Conservation (phyloP, 441 rosid species). For the Jatropha multifida region DNA sequence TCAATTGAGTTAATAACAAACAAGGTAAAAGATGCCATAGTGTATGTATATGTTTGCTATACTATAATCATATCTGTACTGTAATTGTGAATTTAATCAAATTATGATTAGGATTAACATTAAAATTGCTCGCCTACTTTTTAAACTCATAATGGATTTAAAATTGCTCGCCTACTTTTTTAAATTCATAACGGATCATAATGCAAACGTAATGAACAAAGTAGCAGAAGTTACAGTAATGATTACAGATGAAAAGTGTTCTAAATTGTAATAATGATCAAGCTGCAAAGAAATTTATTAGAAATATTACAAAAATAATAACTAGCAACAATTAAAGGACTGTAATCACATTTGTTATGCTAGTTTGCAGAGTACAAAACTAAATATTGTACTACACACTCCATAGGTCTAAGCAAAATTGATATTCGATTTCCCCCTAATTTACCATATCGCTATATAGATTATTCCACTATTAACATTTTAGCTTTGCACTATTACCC, state of each 20-base stretch:
- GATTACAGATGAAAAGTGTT: no score
- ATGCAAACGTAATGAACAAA: not conserved
- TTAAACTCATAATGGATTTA: not conserved
- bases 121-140: not conserved
- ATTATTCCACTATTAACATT: not conserved
- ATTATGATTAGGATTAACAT: not conserved
- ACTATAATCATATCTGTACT: not conserved
- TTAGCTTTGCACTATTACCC: no score
- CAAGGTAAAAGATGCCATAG: slow-evolving; percentile 1
- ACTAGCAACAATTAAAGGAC: no score
- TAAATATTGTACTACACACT: no score
- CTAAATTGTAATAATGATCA: not conserved
- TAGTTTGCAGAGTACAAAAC: not conserved
- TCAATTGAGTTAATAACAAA: not conserved
- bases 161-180: not conserved
- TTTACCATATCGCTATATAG: not conserved
- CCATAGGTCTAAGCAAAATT: no score
- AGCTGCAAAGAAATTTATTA: not conserved
- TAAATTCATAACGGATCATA: not conserved
- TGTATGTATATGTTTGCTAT: no score
- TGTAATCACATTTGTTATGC: not conserved
- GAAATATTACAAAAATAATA: not conserved
- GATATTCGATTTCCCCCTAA: not conserved
- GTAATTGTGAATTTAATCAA: not conserved
- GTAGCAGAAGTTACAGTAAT: no score